A percentile compares a stretch with the other conserved stretches of the same genome.
These are phyloP conservation scores for Paspalum notatum DNA, from an alignment of 176 grass and related monocot species.

Conservation along the genomic window DNA sequence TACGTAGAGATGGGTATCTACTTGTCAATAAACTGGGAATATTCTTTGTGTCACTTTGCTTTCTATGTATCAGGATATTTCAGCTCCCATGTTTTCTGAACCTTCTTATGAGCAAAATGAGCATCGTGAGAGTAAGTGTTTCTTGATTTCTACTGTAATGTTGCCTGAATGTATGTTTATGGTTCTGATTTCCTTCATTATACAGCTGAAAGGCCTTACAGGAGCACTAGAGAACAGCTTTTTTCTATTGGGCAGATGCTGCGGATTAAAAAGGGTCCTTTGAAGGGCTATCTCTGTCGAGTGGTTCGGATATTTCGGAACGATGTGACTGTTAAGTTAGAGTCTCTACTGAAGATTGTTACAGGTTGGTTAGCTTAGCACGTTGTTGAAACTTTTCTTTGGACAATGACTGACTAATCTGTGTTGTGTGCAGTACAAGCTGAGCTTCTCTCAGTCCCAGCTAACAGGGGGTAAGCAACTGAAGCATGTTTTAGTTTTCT, in stretches of 20 bases:
- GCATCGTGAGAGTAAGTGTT: constrained; percentile 47
- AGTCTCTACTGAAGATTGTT: constrained; percentile 87
- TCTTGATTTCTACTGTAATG: constrained; percentile 20
- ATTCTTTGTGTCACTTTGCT: constrained; percentile 38
- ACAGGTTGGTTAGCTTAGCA: constrained; percentile 82
- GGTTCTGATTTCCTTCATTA: constrained; percentile 46
- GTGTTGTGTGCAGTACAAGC: constrained; percentile 70
- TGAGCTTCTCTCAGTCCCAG: constrained; percentile 68
- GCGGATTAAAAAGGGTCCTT: constrained; percentile 83
- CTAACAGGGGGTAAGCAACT: constrained; percentile 69
- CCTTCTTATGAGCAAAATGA: constrained; percentile 64
- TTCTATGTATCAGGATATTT: constrained; percentile 60
- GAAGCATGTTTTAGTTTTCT: constrained; percentile 34
- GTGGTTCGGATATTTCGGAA: constrained; percentile 85
- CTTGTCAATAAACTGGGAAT: constrained; percentile 27
- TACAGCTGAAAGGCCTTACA: constrained; percentile 62
- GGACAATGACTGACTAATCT: constrained; percentile 29
- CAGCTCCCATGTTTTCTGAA: constrained; percentile 54
- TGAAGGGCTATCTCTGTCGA: constrained; percentile 98
- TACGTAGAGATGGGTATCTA: constrained; percentile 27
- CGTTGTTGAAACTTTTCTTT: constrained; percentile 29
- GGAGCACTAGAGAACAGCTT: constrained; percentile 66
- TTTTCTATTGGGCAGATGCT: constrained; percentile 86
- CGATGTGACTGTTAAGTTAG: constrained; percentile 93
- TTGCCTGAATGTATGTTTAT: constrained; percentile 21